Conservation (phyloP, 176 grass and related monocot genomes). For the Aegilops sharonensis region DNA sequence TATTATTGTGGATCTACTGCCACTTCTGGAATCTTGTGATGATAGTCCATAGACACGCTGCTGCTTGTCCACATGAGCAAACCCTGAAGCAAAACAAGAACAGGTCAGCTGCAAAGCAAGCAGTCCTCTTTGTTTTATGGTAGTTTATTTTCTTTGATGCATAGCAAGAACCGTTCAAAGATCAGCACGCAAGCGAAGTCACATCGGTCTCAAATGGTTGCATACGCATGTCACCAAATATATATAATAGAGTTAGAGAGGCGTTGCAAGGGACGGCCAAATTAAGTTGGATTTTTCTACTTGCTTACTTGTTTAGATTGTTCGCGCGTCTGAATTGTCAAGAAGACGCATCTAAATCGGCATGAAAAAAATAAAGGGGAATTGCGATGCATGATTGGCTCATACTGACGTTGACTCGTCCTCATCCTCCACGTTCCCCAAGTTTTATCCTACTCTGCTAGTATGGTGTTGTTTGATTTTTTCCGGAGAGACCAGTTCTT, state of each 20-base stretch:
- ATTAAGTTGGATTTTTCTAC: background rate
- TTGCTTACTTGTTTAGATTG: background rate
- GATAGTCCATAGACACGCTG: conserved; percentile 15
- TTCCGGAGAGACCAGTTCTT: background rate
- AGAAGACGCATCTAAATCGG: background rate
- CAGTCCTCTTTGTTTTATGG: background rate
- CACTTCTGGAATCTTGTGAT: conserved; percentile 6
- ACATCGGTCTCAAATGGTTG: background rate
- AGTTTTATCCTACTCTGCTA: background rate
- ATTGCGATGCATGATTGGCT: background rate
- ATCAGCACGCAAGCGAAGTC: background rate
- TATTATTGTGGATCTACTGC: background rate
- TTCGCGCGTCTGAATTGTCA: background rate
- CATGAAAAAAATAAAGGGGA: background rate
- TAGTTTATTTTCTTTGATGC: background rate
- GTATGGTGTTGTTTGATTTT: background rate
- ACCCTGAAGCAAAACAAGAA: conserved; percentile 28
- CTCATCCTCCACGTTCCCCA: background rate
- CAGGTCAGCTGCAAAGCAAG: conserved; percentile 25
- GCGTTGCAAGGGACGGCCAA: background rate
- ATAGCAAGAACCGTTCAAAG: background rate
- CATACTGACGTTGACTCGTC: background rate
- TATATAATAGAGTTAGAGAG: background rate
- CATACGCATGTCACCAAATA: background rate
- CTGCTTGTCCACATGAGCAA: conserved; percentile 44